These are phyloP conservation scores for Salix koriyanagi DNA, from an alignment of 345 rosid species.

Conservation along the genomic window DNA sequence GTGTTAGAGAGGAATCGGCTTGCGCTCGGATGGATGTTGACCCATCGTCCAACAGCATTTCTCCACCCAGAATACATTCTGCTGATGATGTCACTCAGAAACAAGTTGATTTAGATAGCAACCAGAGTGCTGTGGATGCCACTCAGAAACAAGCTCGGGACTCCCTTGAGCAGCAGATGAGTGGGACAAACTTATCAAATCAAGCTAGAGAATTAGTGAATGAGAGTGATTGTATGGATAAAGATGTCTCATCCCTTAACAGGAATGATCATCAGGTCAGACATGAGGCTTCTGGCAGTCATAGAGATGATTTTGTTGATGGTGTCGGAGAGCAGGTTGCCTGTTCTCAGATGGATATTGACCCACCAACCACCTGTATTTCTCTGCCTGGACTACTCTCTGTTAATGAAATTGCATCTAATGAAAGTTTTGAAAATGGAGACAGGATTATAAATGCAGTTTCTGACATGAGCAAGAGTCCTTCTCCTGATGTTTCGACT, in stretches of 20 bases:
- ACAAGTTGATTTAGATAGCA: constrained; percentile 7
- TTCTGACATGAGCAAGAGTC: not conserved
- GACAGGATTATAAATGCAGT: not conserved
- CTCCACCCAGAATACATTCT: not conserved
- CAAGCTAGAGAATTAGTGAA: constrained; percentile 13
- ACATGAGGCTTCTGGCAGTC: constrained; percentile 7
- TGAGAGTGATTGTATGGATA: constrained; percentile 8
- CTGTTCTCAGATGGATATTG: constrained; percentile 14
- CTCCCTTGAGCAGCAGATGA: constrained; percentile 8
- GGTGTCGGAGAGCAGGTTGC: not conserved
- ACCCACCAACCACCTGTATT: not conserved
- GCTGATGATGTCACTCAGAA: not conserved
- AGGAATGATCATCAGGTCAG: constrained; percentile 3
- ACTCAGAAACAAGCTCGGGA: constrained; percentile 18
- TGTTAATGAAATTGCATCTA: constrained; percentile 12
- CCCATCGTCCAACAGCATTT: constrained; percentile 1
- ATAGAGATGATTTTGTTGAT: constrained; percentile 10
- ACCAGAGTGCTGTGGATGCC: not conserved
- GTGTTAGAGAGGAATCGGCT: constrained; percentile 12
- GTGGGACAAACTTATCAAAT: not conserved
- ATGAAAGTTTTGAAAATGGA: constrained; percentile 16
- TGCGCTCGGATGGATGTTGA: constrained; percentile 9
- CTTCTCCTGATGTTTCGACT: constrained; percentile 20
- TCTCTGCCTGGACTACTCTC: constrained; percentile 9
- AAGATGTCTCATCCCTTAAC: constrained; percentile 12